phyloP scores from a whole-genome alignment of 495 filamentous ascomycete species.

The Paragyromitra xinjiangensis region DNA sequence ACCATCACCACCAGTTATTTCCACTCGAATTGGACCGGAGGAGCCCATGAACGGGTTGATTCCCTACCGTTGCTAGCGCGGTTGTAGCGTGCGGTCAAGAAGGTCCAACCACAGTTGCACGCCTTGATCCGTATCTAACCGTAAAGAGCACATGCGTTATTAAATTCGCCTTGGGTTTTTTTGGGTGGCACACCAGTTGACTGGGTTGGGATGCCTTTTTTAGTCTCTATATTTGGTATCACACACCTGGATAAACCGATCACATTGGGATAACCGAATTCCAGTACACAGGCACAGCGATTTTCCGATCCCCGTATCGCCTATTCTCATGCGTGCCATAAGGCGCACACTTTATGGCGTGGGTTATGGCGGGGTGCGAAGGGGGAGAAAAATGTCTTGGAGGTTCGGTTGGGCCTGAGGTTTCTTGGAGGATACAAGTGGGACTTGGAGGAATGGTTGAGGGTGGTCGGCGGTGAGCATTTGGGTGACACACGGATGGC shows the following conservation, averaged over 20 bases:
- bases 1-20: background rate
- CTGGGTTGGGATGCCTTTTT: background rate
- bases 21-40: background rate
- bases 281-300: conserved; percentile 23
- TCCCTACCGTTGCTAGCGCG: conserved; percentile 9
- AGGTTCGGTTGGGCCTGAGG: conserved; percentile 14
- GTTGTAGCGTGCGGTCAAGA: background rate
- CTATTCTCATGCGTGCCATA: conserved; percentile 5
- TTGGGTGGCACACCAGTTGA: background rate
- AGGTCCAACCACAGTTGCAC: conserved; percentile 25
- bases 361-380: conserved; percentile 1
- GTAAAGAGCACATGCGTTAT: conserved; percentile 48
- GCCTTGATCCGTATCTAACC: conserved; percentile 30
- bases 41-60: background rate
- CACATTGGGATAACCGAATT: conserved; percentile 27
- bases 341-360: conserved; percentile 10
- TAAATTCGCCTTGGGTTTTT: conserved; percentile 13
- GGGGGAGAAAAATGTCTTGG: conserved; percentile 7
- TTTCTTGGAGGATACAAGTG: background rate
- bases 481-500: background rate
- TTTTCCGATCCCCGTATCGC: conserved; percentile 23
- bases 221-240: conserved; percentile 29
- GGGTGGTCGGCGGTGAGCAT: background rate
- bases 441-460: background rate
- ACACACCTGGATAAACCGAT: conserved; percentile 20